Evolutionary conservation across 108 stramenopile genomes (phyloP), one percentile per base, ranked within the genome.

Genomic region (Nitzschia inconspicua): DNA sequence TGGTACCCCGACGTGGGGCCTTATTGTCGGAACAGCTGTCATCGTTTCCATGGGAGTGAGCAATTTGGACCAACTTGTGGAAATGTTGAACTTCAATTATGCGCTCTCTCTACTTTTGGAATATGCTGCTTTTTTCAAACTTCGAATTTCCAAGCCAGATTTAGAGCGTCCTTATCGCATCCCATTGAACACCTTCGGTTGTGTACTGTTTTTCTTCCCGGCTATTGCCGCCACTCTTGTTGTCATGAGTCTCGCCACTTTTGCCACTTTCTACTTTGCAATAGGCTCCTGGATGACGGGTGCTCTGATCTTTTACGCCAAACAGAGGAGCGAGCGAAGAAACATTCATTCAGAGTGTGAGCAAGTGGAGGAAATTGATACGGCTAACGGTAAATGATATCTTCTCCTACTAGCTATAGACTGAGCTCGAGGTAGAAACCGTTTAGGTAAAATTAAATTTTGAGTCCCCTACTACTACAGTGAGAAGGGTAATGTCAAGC

Each of bases 1-100:
- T 54, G 96, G 87, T 13, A 98, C 94, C 6, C 95, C 97, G 3
- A 90, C 93, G 8, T 73, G 75, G 25, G 93, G 93, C 7, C 88
- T 95, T 30, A 52, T 95, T 37, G 37, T 91, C 18, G 90, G 91
- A 11, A 69, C 86, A 25, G 31, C 61, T 6, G 91, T 95, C 43
- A 88, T 96, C 40, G 63, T 89, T 16, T 61, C 90, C 40, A 66
- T 86, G 46, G 73, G 73, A 23, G 66, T 90, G 22, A 66, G 82
- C 58, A 47, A 70, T 35, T 93, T 97, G 63, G 77, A 76, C 55
- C 67, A 71, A 41, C 59, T 98, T 35, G 60, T 98, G 40, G 94
- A 98, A 61, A 88, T 98, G 72, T 75, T 96, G 56, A 98, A 98
- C 68, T 89, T 93, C 30, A 77, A 80, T 16, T 96, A 93, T 53